Conservation (phyloP, 75 land plant species). For the Selaginella moellendorffii region DNA sequence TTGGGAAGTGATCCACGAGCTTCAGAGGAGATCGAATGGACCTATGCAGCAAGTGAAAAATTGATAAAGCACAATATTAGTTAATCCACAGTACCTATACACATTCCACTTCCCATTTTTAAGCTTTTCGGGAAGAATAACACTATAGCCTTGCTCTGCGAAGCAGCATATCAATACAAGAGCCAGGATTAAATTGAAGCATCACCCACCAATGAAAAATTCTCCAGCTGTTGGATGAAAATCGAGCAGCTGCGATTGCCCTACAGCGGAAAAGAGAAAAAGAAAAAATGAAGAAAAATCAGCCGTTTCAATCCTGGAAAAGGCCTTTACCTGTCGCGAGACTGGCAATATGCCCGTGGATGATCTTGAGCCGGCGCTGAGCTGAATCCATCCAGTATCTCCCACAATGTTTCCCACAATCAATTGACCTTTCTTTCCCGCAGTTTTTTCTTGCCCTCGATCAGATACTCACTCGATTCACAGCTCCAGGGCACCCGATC, state of each 20-base stretch:
- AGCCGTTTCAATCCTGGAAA: constrained; percentile 2
- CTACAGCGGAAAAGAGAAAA: not conserved
- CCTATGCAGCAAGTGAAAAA: constrained; percentile 25
- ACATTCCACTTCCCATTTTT: constrained; percentile 88
- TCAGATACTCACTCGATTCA: no score
- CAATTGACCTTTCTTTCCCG: no score
- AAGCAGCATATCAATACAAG: not conserved
- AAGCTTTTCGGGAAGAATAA: constrained; percentile 77
- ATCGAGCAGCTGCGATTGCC: constrained; percentile 13
- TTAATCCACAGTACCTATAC: constrained; percentile 36
- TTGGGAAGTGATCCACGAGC: constrained; percentile 50
- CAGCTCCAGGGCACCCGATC: no score
- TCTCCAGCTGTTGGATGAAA: constrained; percentile 21
- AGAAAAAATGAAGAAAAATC: no score
- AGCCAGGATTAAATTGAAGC: not conserved
- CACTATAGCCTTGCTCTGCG: constrained; percentile 75
- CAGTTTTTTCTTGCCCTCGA: no score
- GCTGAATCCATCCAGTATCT: constrained; percentile 1
- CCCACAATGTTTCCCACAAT: no score
- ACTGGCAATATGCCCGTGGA: not conserved
- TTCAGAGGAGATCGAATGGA: constrained; percentile 64
- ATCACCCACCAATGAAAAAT: constrained; percentile 12
- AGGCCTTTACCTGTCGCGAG: not conserved
- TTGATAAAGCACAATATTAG: not conserved
- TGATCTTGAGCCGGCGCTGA: constrained; percentile 7